Conservation (phyloP, 192 early-diverging fungal genomes). For the Chytriomyces sp. region DNA sequence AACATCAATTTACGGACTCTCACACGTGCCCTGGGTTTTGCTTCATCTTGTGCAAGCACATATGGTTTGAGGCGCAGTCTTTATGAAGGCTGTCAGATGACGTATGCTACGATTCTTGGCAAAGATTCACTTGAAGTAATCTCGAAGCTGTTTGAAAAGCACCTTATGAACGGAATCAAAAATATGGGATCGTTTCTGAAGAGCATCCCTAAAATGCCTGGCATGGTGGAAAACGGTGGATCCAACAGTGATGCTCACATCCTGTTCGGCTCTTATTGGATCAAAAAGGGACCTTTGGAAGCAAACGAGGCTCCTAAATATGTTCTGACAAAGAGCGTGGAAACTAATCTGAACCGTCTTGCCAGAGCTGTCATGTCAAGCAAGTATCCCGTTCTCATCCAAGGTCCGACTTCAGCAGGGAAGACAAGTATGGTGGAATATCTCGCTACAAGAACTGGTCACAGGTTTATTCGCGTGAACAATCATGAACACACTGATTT, state of each 20-base stretch:
- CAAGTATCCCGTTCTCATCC: constrained; percentile 93
- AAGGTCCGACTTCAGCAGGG: constrained; percentile 96
- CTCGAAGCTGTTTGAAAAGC: constrained; percentile 58
- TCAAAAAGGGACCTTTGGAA: constrained; percentile 62
- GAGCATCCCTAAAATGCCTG: constrained; percentile 65
- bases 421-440: constrained; percentile 99
- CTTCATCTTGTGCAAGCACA: constrained; percentile 65
- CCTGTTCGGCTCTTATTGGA: constrained; percentile 88
- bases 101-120: constrained; percentile 88
- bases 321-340: constrained; percentile 88
- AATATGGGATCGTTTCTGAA: constrained; percentile 60
- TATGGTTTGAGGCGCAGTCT: constrained; percentile 85
- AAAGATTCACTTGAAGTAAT: constrained; percentile 67
- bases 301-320: constrained; percentile 54
- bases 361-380: constrained; percentile 90
- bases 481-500: constrained; percentile 99
- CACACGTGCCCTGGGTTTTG: constrained; percentile 83
- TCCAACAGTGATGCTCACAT: constrained; percentile 50
- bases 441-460: constrained; percentile 87
- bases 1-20: constrained; percentile 94
- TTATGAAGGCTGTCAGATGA: constrained; percentile 95
- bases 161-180: constrained; percentile 63
- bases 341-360: constrained; percentile 81
- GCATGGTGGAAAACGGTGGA: background rate
- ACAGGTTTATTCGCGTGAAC: constrained; percentile 96